A percentile compares a stretch with the other conserved stretches of the same genome.
These are phyloP conservation scores for Mycoemilia scoparia DNA, from an alignment of 192 early-diverging fungal genomes.

Conservation along the genomic window DNA sequence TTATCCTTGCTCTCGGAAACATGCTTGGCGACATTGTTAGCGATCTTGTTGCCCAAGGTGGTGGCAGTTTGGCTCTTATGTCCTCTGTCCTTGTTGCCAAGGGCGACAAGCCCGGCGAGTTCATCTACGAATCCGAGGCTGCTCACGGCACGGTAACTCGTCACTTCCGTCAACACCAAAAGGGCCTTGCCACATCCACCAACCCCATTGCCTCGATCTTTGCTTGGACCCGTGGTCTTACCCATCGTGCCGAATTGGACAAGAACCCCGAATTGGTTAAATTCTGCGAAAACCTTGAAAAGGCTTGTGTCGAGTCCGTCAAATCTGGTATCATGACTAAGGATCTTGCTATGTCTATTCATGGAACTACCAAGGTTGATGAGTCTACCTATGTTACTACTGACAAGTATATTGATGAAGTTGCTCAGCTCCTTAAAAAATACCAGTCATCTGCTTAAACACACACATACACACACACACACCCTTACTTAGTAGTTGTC, in stretches of 20 bases:
- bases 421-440: conserved; percentile 40
- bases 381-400: conserved; percentile 76
- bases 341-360: conserved; percentile 88
- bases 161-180: conserved; percentile 90
- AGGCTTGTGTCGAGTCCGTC: conserved; percentile 78
- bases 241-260: conserved; percentile 89
- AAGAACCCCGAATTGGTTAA: conserved; percentile 46
- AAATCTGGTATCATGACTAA: conserved; percentile 85
- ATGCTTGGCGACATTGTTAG: conserved; percentile 94
- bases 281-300: conserved; percentile 68
- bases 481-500: neutral
- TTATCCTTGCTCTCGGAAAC: conserved; percentile 91
- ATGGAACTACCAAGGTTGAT: conserved; percentile 55
- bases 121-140: conserved; percentile 77
- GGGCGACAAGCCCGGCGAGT: conserved; percentile 61
- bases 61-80: conserved; percentile 87
- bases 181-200: conserved; percentile 83
- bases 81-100: conserved; percentile 88
- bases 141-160: conserved; percentile 95
- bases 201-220: conserved; percentile 97
- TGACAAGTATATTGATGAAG: conserved; percentile 68
- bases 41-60: conserved; percentile 93
- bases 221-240: conserved; percentile 86
- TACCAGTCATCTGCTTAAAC: conserved; percentile 5
- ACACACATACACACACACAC: conserved; percentile 1